Evolutionary conservation across 2,329 filamentous ascomycete genomes (phyloP).

Genomic region (Colletotrichum gloeosporioides): DNA sequence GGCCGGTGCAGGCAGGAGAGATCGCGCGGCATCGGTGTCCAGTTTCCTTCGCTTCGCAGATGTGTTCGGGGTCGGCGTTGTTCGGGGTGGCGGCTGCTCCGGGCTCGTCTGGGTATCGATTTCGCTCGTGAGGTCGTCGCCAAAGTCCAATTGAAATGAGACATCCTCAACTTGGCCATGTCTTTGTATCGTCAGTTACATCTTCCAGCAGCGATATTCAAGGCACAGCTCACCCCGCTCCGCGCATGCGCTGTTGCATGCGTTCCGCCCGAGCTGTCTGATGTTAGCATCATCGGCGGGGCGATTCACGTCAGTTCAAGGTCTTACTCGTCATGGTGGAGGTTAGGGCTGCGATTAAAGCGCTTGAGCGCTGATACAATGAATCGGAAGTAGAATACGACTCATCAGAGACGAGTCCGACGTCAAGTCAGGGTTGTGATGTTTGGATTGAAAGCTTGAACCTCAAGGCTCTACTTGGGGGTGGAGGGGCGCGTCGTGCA

Average conservation of each 20-base stretch:
- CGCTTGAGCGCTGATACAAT: background rate
- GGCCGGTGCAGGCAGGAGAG: background rate
- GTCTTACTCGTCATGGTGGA: constrained; percentile 39
- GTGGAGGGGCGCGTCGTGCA: constrained; percentile 13
- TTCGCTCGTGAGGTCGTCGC: constrained; percentile 24
- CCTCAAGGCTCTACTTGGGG: background rate
- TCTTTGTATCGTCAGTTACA: constrained; percentile 34
- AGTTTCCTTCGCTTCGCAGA: constrained; percentile 53
- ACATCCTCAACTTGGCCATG: constrained; percentile 64
- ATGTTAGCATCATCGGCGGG: constrained; percentile 7
- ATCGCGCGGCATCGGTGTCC: constrained; percentile 19
- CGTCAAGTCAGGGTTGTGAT: background rate
- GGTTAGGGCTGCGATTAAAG: background rate
- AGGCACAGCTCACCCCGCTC: constrained; percentile 58
- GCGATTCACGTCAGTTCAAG: background rate
- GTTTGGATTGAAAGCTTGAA: background rate
- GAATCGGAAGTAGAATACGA: background rate
- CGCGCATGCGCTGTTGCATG: constrained; percentile 69
- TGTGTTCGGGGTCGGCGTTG: constrained; percentile 49
- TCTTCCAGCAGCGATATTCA: background rate
- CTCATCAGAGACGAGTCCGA: background rate
- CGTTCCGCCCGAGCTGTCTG: constrained; percentile 61
- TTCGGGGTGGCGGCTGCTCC: constrained; percentile 10
- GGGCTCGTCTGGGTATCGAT: constrained; percentile 9
- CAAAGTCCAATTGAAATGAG: constrained; percentile 58